Evolutionary conservation across 805 yeast species (phyloP), one percentile per base, ranked within the genome.

Genomic region (Teunomyces gatunensis): DNA sequence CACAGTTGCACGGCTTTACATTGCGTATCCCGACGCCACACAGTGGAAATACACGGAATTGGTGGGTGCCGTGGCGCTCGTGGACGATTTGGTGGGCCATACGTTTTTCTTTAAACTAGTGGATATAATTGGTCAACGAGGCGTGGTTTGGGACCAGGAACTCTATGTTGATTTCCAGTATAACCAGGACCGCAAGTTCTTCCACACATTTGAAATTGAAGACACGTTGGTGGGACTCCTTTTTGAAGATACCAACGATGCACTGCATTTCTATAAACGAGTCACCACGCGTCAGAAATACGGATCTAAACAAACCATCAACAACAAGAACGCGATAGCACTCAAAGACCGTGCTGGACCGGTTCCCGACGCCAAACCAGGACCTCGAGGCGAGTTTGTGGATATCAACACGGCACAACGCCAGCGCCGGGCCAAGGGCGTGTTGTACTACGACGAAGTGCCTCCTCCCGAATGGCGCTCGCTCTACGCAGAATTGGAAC

Each of bases 121-220:
- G 5, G 99, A 94, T 60, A 82, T 92, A 28, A 60, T 74, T 33
- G 96, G 95, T 5, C 79, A 82, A 51, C 73, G 86, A 36, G 98
- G 98, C 30, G 96, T 94, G 0, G 54, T 94, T 0, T 94, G 99
- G 99, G 99, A 94, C 65, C 99, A 94, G 66, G 99, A 94, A 66
- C 68, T 94, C 42, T 92, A 88, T 59, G 84, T 89, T 10, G 85
- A 88, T 58, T 90, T 94, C 65, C 84, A 85, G 56, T 94, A 94
- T 67, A 81, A 87, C 60, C 98, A 94, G 66, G 99, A 94, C 65
- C 79, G 99, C 28, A 83, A 96, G 34, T 94, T 89, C 67, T 94
- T 94, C 76, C 98, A 94, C 64, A 77, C 95, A 5, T 94, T 94
- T 69, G 99, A 94, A 70, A 73, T 89, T 40, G 98, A 94, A 57